Base-by-base conservation (phyloP, 164 flowering plant species). In the Santalum album region DNA sequence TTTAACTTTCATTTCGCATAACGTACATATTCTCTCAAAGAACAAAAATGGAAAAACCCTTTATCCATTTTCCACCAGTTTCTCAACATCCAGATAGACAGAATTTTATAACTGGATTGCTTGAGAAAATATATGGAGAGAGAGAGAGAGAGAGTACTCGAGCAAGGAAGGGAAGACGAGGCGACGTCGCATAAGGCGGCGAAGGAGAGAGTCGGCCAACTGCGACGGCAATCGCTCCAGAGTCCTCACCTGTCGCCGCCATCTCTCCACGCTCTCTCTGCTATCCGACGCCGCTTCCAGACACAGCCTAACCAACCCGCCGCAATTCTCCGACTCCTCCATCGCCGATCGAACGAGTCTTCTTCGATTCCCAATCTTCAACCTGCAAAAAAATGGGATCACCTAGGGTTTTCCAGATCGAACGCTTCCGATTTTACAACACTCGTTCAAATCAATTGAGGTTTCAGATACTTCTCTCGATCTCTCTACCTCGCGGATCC, bases 241-340 rank as follows among this genome's bases (percentile, higher is more conserved):
- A 16, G 82, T 69, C 49, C 97, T 70, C 18, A 80, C 75, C 75
- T 94, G 99, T 57, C 78, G 61, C 62, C 96, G 77, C 99, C 99
- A 94, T 57, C 56, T 69, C 56, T 87, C 84, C 29, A 94, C 66
- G 68, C 76, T 65, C 23, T 66, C 80, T 20, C 48, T 36, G 78
- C 78, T 82, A 42, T 68, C 32, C 18, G 75, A 61, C 12, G 99
- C 99, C 1, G 83, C 74, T 12, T 79, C 83, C 51, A 89, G 58
- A 82, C 99, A 94, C 29, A 78, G 61, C 5, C 64, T 44, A 25
- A 79, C 79, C 72, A 90, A 57, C 18, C 26, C 46, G 46, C 64
- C 42, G 4, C 12, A 7, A 7, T 7, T 64, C 29, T 68, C 69
- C 32, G 26, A 34, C 25, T 29, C 68, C 17, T 2, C 19, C 20